Evolutionary conservation across 2,329 filamentous ascomycete genomes (phyloP).

Genomic region (Bipolaris sorokiniana): DNA sequence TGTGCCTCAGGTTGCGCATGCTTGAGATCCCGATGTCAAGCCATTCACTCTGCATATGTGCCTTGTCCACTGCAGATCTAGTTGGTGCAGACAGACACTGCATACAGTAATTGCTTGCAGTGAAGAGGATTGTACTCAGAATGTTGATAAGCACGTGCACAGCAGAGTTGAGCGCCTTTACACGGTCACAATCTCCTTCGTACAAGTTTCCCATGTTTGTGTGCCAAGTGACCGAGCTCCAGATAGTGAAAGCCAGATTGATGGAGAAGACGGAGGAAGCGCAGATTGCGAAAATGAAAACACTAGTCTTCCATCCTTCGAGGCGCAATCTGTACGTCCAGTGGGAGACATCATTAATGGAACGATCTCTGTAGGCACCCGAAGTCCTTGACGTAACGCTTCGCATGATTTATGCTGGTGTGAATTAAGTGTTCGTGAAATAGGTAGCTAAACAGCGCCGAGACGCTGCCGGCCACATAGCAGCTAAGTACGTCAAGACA

Average conservation of each 20-base stretch:
- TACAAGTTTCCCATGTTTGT: slow-evolving; percentile 7
- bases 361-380: too few relatives aligned
- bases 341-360: too few relatives aligned
- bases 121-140: slow-evolving; percentile 39
- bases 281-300: background rate
- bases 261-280: slow-evolving; percentile 2
- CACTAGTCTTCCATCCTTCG: background rate
- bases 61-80: background rate
- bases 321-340: background rate
- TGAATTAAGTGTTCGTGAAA: background rate
- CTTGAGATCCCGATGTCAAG: background rate
- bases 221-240: background rate
- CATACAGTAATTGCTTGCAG: slow-evolving; percentile 23
- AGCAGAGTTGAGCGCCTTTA: slow-evolving; percentile 6
- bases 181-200: slow-evolving; percentile 27
- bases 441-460: background rate
- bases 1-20: background rate
- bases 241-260: background rate
- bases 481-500: background rate
- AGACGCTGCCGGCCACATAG: background rate
- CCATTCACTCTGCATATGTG: background rate
- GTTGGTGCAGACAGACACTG: slow-evolving; percentile 23
- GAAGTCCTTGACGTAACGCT: background rate
- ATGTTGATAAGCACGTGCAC: slow-evolving; percentile 57
- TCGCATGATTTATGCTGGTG: background rate